Base-by-base conservation (phyloP, 2,329 filamentous ascomycete genomes). In the Curvularia verruculosa region DNA sequence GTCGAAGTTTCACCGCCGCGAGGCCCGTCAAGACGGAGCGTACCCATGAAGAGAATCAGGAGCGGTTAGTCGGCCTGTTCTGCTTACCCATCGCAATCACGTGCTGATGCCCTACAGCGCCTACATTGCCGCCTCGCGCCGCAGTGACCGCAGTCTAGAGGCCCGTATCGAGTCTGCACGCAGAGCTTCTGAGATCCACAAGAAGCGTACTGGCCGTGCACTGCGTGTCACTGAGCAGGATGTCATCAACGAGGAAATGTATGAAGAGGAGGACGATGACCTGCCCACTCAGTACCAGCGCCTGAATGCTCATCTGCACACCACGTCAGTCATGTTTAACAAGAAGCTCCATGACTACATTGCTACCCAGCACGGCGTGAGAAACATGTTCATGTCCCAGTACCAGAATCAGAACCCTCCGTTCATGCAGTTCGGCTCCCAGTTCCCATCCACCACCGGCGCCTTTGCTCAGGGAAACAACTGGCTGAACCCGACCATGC, bases 231-330 rank as follows among this genome's bases (percentile, higher is more conserved):
- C 89, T 24, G 89, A 93, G 75, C 85, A 95, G 69, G 92, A 95
- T 77, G 92, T 96, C 12, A 81, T 90, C 65, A 92, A 91, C 61
- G 93, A 96, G 74, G 92, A 96, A 74, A 96, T 96, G 91, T 97
- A 97, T 72, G 92, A 96, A 70, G 93, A 96, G 75, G 91, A 96
- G 70, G 92, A 96, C 51, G 91, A 96, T 65, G 90, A 93, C 54
- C 73, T 91, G 23, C 87, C 89, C 1, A 83, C 86, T 58, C 85
- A 87, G 52, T 90, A 87, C 70, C 83, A 86, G 56, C 80, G 86
- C 13, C 78, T 91, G 29, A 85, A 85, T 13, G 82, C 85, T 3
- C 84, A 88, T 65, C 78, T 90, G 56, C 83, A 86, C 63, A 88
- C 84, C 1, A 80, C 79, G 15, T 86, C 85, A 1, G 75, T 81